phyloP scores from a whole-genome alignment of 1,139 yeast species.

The Candida sp. region DNA sequence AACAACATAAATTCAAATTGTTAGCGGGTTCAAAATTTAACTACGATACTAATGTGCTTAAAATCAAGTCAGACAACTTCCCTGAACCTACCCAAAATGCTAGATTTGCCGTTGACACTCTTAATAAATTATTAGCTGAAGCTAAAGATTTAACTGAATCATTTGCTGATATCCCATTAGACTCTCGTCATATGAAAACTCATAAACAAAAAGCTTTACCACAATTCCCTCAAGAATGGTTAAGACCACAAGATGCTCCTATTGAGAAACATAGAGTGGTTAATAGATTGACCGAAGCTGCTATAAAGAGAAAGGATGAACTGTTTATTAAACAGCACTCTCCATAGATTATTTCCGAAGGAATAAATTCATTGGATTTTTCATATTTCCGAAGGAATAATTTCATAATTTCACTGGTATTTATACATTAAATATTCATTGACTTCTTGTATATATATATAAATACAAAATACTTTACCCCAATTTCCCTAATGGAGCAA shows the following conservation, averaged over 20 bases:
- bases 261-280: conserved; percentile 29
- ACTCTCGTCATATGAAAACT: conserved; percentile 62
- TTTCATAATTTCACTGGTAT: too few relatives aligned
- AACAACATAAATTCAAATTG: conserved; percentile 72
- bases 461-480: too few relatives aligned
- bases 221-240: conserved; percentile 81
- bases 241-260: conserved; percentile 70
- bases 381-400: too few relatives aligned
- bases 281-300: conserved; percentile 30
- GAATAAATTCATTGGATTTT: too few relatives aligned
- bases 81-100: conserved; percentile 86
- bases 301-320: conserved; percentile 30
- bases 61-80: conserved; percentile 60
- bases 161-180: conserved; percentile 79
- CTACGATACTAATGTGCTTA: conserved; percentile 53
- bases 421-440: too few relatives aligned
- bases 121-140: conserved; percentile 58
- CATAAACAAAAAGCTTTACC: conserved; percentile 34
- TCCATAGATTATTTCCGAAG: conserved; percentile 13
- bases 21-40: conserved; percentile 80
- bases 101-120: conserved; percentile 61
- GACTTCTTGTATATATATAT: too few relatives aligned
- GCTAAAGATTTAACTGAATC: conserved; percentile 64
- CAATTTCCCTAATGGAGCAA: too few relatives aligned
- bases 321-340: conserved; percentile 22